Percentiles rank a stretch among this genome's conserved stretches.
phyloP scores from a whole-genome alignment of 2,329 filamentous ascomycete species.

The Hymenoscyphus fraxineus region DNA sequence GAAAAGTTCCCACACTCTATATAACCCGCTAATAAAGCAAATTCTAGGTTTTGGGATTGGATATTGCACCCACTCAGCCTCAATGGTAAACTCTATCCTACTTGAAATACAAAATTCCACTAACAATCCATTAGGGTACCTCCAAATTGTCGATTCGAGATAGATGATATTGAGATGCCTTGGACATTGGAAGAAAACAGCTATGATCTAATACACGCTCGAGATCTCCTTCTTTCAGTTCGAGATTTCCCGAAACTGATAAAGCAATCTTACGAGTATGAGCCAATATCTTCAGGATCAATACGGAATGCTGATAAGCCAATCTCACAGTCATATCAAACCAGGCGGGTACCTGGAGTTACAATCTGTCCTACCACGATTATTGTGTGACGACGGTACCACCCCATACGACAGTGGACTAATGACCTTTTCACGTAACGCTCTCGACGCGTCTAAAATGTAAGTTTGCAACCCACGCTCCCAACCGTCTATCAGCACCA shows the following conservation, averaged over 20 bases:
- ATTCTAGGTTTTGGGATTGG: slow-evolving; percentile 27
- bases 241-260: slow-evolving; percentile 22
- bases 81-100: slow-evolving; percentile 17
- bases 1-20: neutral
- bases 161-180: slow-evolving; percentile 49
- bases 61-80: slow-evolving; percentile 35
- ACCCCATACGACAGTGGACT: slow-evolving; percentile 18
- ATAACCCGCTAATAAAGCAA: neutral
- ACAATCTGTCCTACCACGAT: slow-evolving; percentile 20
- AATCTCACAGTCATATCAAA: slow-evolving; percentile 11
- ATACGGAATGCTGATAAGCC: neutral
- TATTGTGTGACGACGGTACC: slow-evolving; percentile 26
- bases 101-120: neutral
- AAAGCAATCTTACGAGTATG: slow-evolving; percentile 27
- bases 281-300: slow-evolving; percentile 20
- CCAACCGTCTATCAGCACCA: slow-evolving; percentile 33
- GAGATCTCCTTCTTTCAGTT: slow-evolving; percentile 21
- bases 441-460: slow-evolving; percentile 38
- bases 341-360: slow-evolving; percentile 27
- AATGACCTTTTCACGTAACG: slow-evolving; percentile 39
- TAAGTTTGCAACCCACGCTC: neutral
- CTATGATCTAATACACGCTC: slow-evolving; percentile 48
- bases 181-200: slow-evolving; percentile 43
- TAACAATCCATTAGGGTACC: slow-evolving; percentile 35
- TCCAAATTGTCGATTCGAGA: slow-evolving; percentile 48